These are phyloP conservation scores for Termitomyces sp. DNA, from an alignment of 768 basidiomycete genomes.

Conservation along the genomic window DNA sequence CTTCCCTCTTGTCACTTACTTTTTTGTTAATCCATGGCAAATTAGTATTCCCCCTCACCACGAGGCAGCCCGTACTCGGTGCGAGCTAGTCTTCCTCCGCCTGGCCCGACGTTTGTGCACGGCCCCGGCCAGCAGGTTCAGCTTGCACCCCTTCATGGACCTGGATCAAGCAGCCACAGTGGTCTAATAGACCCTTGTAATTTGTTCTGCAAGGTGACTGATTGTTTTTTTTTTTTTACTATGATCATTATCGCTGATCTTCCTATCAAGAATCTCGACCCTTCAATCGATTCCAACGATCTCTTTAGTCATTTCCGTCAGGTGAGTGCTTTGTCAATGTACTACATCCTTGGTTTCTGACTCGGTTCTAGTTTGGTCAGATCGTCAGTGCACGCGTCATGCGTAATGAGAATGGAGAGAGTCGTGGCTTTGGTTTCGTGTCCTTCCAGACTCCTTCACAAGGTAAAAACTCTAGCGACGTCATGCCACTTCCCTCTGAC, in stretches of 20 bases:
- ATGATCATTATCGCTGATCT: background rate
- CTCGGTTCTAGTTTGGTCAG: slow-evolving; percentile 63
- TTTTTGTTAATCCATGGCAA: background rate
- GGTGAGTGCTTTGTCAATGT: slow-evolving; percentile 39
- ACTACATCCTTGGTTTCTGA: slow-evolving; percentile 9
- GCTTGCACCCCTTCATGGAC: slow-evolving; percentile 67
- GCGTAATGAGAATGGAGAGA: slow-evolving; percentile 78
- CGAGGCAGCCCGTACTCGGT: slow-evolving; percentile 48
- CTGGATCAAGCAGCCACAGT: slow-evolving; percentile 79
- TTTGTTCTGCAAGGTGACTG: slow-evolving; percentile 82
- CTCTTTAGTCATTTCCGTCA: slow-evolving; percentile 80
- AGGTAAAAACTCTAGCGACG: slow-evolving; percentile 38
- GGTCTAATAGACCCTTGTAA: slow-evolving; percentile 91
- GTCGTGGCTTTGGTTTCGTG: slow-evolving; percentile 90
- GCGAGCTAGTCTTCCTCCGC: slow-evolving; percentile 35
- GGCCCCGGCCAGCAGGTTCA: slow-evolving; percentile 92
- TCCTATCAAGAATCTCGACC: slow-evolving; percentile 68
- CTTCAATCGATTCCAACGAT: slow-evolving; percentile 80
- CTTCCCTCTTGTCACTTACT: background rate
- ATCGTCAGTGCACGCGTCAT: slow-evolving; percentile 93
- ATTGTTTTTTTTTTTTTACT: background rate
- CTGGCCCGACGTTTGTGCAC: slow-evolving; percentile 61
- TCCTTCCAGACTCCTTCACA: slow-evolving; percentile 82
- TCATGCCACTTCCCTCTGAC: background rate
- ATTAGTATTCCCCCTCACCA: slow-evolving; percentile 58